A percentile compares a stretch with the other conserved stretches of the same genome.
These are phyloP conservation scores for Pistacia integerrima DNA, from an alignment of 345 rosid genomes.

Conservation along the genomic window DNA sequence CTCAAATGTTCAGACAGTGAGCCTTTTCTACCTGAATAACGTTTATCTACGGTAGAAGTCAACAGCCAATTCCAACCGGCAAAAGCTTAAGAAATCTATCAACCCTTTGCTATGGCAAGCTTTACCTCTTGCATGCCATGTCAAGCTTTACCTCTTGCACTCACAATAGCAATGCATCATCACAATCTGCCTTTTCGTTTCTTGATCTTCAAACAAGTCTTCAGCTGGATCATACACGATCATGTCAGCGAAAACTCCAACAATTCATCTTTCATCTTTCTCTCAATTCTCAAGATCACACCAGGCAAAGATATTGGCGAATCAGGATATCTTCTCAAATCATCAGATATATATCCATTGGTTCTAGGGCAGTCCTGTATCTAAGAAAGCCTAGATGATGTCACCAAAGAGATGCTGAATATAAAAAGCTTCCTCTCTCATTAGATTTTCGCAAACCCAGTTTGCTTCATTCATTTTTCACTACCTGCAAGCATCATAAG, in stretches of 20 bases:
- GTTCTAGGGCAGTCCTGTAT: slow-evolving; percentile 62
- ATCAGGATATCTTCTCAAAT: slow-evolving; percentile 89
- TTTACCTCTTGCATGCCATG: background rate
- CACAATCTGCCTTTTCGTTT: slow-evolving; percentile 42
- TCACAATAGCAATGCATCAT: background rate
- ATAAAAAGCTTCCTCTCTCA: slow-evolving; percentile 71
- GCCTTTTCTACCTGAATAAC: background rate
- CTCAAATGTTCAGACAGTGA: too few relatives aligned
- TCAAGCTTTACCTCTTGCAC: background rate
- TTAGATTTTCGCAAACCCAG: slow-evolving; percentile 83
- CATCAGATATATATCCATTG: slow-evolving; percentile 69
- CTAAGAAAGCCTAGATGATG: slow-evolving; percentile 59
- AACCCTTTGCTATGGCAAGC: background rate
- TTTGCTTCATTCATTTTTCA: slow-evolving; percentile 62
- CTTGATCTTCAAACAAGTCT: slow-evolving; percentile 67
- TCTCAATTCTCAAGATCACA: slow-evolving; percentile 79
- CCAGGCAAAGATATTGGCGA: slow-evolving; percentile 85
- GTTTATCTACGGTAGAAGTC: background rate
- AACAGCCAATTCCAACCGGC: background rate
- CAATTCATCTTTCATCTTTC: slow-evolving; percentile 82
- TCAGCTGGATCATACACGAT: slow-evolving; percentile 82
- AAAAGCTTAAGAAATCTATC: background rate
- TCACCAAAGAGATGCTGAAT: slow-evolving; percentile 85
- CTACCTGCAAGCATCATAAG: slow-evolving; percentile 91
- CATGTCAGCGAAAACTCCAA: slow-evolving; percentile 89